phyloP scores from a whole-genome alignment of 2,329 filamentous ascomycete genomes.

The Pezicula radicicola region DNA sequence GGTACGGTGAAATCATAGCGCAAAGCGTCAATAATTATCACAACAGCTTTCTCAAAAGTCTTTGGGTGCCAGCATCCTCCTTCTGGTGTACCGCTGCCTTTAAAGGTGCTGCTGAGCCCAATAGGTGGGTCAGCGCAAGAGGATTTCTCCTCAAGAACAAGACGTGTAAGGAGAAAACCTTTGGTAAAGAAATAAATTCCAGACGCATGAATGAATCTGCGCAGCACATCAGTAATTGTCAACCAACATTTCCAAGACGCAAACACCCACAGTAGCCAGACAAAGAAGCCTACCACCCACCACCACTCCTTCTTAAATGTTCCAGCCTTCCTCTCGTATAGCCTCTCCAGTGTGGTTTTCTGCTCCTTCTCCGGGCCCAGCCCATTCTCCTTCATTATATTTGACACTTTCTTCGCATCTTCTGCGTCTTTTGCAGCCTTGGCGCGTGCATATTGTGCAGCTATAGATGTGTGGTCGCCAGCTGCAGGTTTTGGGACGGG shows the following conservation, averaged over 20 bases:
- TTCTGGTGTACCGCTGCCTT: conserved; percentile 26
- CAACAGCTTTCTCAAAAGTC: conserved; percentile 85
- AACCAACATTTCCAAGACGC: background rate
- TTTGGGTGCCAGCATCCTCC: conserved; percentile 98
- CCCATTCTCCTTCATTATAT: conserved; percentile 9
- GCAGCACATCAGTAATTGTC: background rate
- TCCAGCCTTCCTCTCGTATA: conserved; percentile 24
- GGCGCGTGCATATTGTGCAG: conserved; percentile 28
- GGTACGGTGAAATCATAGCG: conserved; percentile 97
- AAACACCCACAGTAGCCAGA: conserved; percentile 29
- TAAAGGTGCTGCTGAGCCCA: conserved; percentile 31
- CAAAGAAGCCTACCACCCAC: conserved; percentile 26
- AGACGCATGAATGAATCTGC: conserved; percentile 61
- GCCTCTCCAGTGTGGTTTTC: conserved; percentile 20
- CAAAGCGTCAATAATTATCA: conserved; percentile 88
- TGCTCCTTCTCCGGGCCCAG: conserved; percentile 7
- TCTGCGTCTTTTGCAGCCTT: conserved; percentile 25
- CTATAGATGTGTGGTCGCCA: conserved; percentile 24
- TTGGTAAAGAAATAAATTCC: conserved; percentile 92
- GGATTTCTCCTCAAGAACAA: conserved; percentile 76
- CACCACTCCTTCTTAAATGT: conserved; percentile 25
- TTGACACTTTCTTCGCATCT: conserved; percentile 15
- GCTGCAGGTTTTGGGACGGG: conserved; percentile 22
- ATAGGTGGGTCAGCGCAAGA: conserved; percentile 68
- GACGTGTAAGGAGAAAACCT: conserved; percentile 87